Evolutionary conservation across 176 grass and related monocot genomes (phyloP).

Genomic region (Raddia distichophylla): DNA sequence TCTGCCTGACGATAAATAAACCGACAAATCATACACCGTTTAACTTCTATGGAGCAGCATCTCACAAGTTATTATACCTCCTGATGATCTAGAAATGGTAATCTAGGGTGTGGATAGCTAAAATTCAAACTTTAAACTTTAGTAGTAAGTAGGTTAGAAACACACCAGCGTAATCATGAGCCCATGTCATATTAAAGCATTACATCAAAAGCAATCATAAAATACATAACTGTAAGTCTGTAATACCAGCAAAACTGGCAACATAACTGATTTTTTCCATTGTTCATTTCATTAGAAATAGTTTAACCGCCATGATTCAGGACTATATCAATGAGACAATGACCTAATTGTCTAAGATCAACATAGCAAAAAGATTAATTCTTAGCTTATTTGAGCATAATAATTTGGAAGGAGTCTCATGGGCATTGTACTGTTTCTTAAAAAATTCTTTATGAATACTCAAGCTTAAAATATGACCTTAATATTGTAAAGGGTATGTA

Average conservation of each 20-base stretch:
- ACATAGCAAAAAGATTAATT: not conserved
- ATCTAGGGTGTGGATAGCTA: not conserved
- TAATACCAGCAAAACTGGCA: not conserved
- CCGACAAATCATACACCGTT: slow-evolving; percentile 35
- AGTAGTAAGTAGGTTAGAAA: not conserved
- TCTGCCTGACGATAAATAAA: slow-evolving; percentile 70
- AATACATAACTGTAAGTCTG: not conserved
- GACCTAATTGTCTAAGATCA: not conserved
- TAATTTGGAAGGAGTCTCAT: not conserved
- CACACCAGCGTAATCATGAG: not conserved
- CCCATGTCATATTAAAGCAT: not conserved
- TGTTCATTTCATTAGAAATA: not conserved
- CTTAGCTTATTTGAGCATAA: not conserved
- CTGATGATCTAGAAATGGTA: not conserved
- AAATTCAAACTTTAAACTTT: not conserved
- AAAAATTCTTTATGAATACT: not conserved
- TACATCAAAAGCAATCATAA: not conserved
- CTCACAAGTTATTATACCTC: not conserved
- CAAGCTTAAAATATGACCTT: not conserved
- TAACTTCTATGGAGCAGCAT: not conserved
- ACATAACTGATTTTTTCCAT: no score
- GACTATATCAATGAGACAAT: no score
- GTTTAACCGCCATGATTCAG: not conserved
- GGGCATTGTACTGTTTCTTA: not conserved
- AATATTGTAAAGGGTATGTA: not conserved